These are phyloP conservation scores for Amphicarpaea edgeworthii DNA, from an alignment of 306 rosid species.

Conservation along the genomic window DNA sequence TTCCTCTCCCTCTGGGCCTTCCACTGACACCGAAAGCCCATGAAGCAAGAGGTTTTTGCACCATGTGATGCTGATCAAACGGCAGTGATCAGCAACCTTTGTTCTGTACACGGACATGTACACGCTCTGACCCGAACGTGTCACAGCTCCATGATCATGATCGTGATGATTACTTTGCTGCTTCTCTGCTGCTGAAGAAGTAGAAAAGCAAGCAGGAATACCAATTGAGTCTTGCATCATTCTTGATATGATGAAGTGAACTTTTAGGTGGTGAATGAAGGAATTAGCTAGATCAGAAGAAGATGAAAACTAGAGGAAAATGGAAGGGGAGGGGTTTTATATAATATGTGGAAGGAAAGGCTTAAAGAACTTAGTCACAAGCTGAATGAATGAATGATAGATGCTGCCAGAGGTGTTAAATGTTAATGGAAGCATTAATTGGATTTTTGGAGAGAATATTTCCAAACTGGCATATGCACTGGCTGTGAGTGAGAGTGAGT, in stretches of 20 bases:
- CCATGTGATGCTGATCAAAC: slow-evolving; percentile 80
- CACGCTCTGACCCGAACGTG: slow-evolving; percentile 82
- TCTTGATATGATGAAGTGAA: slow-evolving; percentile 28
- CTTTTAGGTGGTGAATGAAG: background rate
- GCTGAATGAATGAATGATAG: slow-evolving; percentile 52
- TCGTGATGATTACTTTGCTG: slow-evolving; percentile 44
- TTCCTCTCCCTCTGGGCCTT: slow-evolving; percentile 70
- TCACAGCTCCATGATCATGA: slow-evolving; percentile 63
- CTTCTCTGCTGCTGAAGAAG: slow-evolving; percentile 63
- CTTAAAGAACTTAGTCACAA: slow-evolving; percentile 61
- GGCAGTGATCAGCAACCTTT: slow-evolving; percentile 74
- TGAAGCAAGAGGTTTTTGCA: slow-evolving; percentile 76
- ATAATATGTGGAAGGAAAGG: slow-evolving; percentile 43
- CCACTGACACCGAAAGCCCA: slow-evolving; percentile 77
- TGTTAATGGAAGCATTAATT: slow-evolving; percentile 61
- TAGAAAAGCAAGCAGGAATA: slow-evolving; percentile 79
- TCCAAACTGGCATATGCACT: slow-evolving; percentile 70
- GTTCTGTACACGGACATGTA: slow-evolving; percentile 75
- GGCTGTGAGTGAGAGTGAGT: slow-evolving; percentile 71
- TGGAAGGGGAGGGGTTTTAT: slow-evolving; percentile 24
- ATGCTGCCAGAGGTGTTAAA: slow-evolving; percentile 68
- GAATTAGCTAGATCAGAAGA: slow-evolving; percentile 10
- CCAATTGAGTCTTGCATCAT: slow-evolving; percentile 80
- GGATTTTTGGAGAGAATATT: slow-evolving; percentile 43
- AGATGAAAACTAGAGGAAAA: slow-evolving; percentile 45